Evolutionary conservation across 352 stramenopile genomes (phyloP), one percentile per base, ranked within the genome.

Genomic region (Globisporangium rhizosaccharum): DNA sequence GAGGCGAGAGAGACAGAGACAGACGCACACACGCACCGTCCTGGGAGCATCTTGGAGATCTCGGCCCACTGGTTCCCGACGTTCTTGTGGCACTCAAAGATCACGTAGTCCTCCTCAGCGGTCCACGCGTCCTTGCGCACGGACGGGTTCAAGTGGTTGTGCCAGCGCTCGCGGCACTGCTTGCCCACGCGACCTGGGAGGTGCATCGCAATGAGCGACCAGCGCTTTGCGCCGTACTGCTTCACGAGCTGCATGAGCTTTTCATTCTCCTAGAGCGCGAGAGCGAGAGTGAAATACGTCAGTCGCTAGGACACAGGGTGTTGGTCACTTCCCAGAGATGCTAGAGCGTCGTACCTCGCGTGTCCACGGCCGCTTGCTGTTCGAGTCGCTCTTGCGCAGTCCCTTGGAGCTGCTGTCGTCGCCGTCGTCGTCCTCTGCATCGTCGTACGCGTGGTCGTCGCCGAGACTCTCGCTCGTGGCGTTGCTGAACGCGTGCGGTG

Each of bases 61-160:
- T 96, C 85, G 1, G 88, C 87, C 90, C 90, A 97, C 54, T 96
- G 86, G 66, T 97, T 97, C 37, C 90, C 90, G 36, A 96, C 77
- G 44, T 95, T 95, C 71, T 94, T 92, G 65, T 97, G 88, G 61
- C 84, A 92, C 56, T 94, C 79, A 55, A 96, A 91, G 54, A 97
- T 95, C 28, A 96, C 79, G 51, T 93, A 88, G 67, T 97, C 90
- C 60, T 97, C 90, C 53, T 97, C 88, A 0, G 81, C 73, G 0
- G 84, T 96, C 88, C 85, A 97, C 14, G 88, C 85, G 47, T 93
- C 85, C 60, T 94, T 96, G 54, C 89, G 83, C 9, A 97, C 84
- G 25, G 76, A 84, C 12, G 85, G 85, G 59, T 94, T 92, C 67
- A 96, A 59, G 57, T 96, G 86, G 59, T 96, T 94, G 71, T 94